phyloP scores from a whole-genome alignment of 805 yeast species.

The Wickerhamiella musiphila region DNA sequence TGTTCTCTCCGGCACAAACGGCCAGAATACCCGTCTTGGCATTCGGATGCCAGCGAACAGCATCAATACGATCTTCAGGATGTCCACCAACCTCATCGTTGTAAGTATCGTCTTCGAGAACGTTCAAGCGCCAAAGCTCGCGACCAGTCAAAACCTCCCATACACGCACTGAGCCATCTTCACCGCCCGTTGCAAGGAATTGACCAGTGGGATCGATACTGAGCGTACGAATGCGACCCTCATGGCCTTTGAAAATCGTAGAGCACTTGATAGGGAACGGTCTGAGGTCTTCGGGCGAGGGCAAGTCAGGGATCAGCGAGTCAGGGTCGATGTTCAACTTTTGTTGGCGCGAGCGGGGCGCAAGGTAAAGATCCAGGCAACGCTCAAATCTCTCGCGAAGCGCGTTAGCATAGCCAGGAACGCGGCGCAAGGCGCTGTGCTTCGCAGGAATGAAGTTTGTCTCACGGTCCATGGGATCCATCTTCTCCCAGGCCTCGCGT shows the following conservation, averaged over 20 bases:
- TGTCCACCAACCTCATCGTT: conserved; percentile 22
- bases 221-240: conserved; percentile 62
- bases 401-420: conserved; percentile 78
- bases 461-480: conserved; percentile 64
- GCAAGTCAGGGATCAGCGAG: conserved; percentile 84
- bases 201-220: conserved; percentile 78
- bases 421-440: conserved; percentile 66
- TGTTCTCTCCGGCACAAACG: conserved; percentile 62
- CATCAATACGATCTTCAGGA: conserved; percentile 26
- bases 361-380: conserved; percentile 80
- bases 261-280: conserved; percentile 93
- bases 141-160: conserved; percentile 96
- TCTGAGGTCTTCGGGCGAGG: conserved; percentile 88
- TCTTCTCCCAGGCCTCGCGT: conserved; percentile 45
- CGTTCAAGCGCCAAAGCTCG: conserved; percentile 47
- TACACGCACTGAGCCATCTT: conserved; percentile 87
- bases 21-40: conserved; percentile 60
- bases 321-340: conserved; percentile 92
- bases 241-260: conserved; percentile 69
- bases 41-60: conserved; percentile 80
- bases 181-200: conserved; percentile 96
- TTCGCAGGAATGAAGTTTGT: conserved; percentile 68
- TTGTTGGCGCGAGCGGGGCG: conserved; percentile 87
- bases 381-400: conserved; percentile 88
- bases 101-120: conserved; percentile 22